Evolutionary conservation across 2,329 filamentous ascomycete genomes (phyloP), one percentile per base, ranked within the genome.

Genomic region (Daldinia sp.): DNA sequence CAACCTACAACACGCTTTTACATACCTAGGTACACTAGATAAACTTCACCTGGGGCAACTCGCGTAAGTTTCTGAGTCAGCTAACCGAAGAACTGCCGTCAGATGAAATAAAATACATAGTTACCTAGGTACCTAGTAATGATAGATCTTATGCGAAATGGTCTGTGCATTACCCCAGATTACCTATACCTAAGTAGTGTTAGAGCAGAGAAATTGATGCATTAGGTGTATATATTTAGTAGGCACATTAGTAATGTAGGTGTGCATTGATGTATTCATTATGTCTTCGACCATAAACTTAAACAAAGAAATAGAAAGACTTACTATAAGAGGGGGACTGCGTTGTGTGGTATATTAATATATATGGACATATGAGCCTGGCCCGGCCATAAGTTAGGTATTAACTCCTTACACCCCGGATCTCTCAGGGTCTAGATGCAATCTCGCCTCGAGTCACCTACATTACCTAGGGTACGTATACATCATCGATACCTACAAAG

Each of bases 341-440:
- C 12, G 23, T 28, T 23, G 13, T 28, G 23, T 4, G 6, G 44
- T 48, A 28, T 28, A 28, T 48, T 48, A 48, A 48, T 48, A 48
- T 48, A 48, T 28, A 2, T 23, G 20, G 20, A 23, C 20, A 23
- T 23, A 23, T 23, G 20, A 46, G 18, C 13, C 42, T 20, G 28
- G 13, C 23, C 20, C 2, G 20, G 20, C 41, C 5, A 23, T 15
- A 48, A 48, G 23, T 5, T 26, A n/a, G n/a, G n/a, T n/a, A n/a
- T n/a, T n/a, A 12, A 23, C 20, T 23, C 44, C 44, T 20, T 9
- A 28, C 15, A 26, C 20, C 44, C 44, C 23, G 28, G 44, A 48
- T 48, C 44, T 28, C 13, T 28, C 13, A 48, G 23, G 44, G 44
- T 48, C 44, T 48, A 48, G 23, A 48, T 48, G 20, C 23, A 48